phyloP scores from a whole-genome alignment of 139 green algal genomes.

The Chlamydomonas applanata region DNA sequence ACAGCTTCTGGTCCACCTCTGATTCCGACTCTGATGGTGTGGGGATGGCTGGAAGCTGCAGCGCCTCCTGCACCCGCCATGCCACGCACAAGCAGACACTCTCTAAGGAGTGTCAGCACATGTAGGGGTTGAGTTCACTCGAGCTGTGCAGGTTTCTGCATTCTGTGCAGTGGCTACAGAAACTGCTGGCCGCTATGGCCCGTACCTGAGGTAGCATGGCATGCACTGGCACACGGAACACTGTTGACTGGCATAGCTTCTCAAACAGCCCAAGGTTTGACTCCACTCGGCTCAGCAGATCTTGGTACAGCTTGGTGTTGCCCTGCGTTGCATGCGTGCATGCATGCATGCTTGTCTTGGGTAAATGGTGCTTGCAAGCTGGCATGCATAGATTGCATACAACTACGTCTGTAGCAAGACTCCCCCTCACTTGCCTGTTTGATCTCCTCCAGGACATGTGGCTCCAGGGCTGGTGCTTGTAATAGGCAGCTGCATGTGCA shows the following conservation, averaged over 20 bases:
- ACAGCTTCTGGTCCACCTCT: conserved; percentile 4
- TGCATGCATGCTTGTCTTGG: no score
- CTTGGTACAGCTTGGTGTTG: background rate
- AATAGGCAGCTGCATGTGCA: background rate
- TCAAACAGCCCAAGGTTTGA: background rate
- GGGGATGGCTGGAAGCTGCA: background rate
- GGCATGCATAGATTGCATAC: conserved; percentile 9
- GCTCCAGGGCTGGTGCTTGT: conserved; percentile 3
- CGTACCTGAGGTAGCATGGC: background rate
- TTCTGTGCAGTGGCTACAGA: background rate
- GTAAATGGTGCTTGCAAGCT: no score
- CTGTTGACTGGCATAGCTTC: conserved; percentile 1
- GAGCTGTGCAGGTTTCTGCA: conserved; percentile 4
- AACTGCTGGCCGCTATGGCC: background rate
- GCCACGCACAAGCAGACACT: background rate
- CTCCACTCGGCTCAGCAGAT: background rate
- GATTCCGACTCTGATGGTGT: conserved; percentile 6
- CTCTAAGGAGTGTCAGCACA: no score
- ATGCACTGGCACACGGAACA: no score
- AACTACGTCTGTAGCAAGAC: background rate
- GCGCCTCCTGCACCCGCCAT: background rate
- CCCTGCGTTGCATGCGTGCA: no score
- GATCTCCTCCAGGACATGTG: background rate
- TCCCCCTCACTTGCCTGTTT: background rate
- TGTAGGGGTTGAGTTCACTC: background rate